These are phyloP conservation scores for Albatrellus ellisii DNA, from an alignment of 768 basidiomycete genomes.

Conservation along the genomic window DNA sequence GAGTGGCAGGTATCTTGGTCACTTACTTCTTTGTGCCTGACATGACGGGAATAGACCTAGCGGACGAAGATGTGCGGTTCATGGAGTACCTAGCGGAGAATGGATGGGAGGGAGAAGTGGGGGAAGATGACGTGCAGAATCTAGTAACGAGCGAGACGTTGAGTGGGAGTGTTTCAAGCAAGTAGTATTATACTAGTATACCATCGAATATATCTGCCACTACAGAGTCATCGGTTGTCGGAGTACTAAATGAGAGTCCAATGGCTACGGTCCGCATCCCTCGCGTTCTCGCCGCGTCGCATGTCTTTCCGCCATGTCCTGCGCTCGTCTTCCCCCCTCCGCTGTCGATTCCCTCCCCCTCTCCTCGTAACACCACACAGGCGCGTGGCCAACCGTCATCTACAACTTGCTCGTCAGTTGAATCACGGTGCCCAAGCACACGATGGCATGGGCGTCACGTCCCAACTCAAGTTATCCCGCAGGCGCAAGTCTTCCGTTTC, in stretches of 20 bases:
- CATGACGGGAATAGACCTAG: constrained; percentile 53
- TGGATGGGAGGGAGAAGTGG: constrained; percentile 54
- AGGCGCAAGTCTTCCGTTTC: not conserved
- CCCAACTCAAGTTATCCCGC: not conserved
- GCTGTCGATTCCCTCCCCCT: not conserved
- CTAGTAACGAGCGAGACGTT: not conserved
- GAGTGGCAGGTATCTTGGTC: constrained; percentile 45
- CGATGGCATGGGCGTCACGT: not conserved
- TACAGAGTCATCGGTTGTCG: not conserved
- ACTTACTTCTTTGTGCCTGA: constrained; percentile 60
- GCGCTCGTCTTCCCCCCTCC: not conserved
- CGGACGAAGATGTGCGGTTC: constrained; percentile 52
- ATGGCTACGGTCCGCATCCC: no score
- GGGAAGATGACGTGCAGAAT: constrained; percentile 33
- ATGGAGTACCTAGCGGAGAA: constrained; percentile 44
- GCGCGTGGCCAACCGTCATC: not conserved
- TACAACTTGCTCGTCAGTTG: not conserved
- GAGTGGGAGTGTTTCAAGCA: no score
- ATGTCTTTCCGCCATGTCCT: not conserved
- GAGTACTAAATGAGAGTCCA: no score
- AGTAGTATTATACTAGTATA: not conserved
- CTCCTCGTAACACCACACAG: not conserved
- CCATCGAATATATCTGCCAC: not conserved
- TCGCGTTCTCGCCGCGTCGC: not conserved
- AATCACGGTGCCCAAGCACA: no score